Percentiles rank a stretch among this genome's conserved stretches.
Conservation (phyloP, 1,284 basidiomycete species). For the Schizophyllum commune region DNA sequence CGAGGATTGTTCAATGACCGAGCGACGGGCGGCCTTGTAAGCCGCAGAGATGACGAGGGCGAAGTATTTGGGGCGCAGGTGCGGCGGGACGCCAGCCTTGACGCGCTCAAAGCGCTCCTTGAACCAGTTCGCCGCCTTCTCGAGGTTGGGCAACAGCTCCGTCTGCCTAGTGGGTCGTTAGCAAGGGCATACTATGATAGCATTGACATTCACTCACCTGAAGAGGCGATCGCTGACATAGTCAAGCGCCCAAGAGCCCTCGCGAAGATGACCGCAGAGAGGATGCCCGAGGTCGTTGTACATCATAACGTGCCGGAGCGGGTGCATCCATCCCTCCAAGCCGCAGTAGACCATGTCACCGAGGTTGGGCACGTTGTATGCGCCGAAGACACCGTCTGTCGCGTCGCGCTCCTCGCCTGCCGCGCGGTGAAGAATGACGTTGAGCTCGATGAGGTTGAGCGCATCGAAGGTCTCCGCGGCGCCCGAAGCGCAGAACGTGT, state of each 20-base stretch:
- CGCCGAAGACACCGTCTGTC: conserved; percentile 64
- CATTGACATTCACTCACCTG: conserved; percentile 40
- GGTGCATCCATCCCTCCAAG: conserved; percentile 93
- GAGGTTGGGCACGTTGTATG: conserved; percentile 70
- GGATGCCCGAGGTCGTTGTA: conserved; percentile 90
- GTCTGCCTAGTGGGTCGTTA: conserved; percentile 46
- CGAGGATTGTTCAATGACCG: conserved; percentile 79
- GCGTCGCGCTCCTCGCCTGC: conserved; percentile 90
- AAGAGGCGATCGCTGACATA: conserved; percentile 70
- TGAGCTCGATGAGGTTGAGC: conserved; percentile 83
- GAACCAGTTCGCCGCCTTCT: conserved; percentile 73
- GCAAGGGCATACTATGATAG: conserved; percentile 4
- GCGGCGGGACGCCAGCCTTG: conserved; percentile 67
- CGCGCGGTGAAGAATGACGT: conserved; percentile 74
- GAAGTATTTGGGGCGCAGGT: conserved; percentile 91
- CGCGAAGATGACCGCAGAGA: conserved; percentile 78
- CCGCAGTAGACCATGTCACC: conserved; percentile 84
- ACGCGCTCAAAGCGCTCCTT: conserved; percentile 78
- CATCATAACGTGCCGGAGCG: conserved; percentile 72
- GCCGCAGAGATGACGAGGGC: conserved; percentile 83
- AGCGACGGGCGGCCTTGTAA: conserved; percentile 80
- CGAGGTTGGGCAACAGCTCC: conserved; percentile 58
- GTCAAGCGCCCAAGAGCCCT: conserved; percentile 86
- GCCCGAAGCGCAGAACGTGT: conserved; percentile 60
- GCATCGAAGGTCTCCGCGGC: conserved; percentile 66